Evolutionary conservation across 371 early-diverging fungal species (phyloP).

Genomic region (Apophysomyces ossiformis): DNA sequence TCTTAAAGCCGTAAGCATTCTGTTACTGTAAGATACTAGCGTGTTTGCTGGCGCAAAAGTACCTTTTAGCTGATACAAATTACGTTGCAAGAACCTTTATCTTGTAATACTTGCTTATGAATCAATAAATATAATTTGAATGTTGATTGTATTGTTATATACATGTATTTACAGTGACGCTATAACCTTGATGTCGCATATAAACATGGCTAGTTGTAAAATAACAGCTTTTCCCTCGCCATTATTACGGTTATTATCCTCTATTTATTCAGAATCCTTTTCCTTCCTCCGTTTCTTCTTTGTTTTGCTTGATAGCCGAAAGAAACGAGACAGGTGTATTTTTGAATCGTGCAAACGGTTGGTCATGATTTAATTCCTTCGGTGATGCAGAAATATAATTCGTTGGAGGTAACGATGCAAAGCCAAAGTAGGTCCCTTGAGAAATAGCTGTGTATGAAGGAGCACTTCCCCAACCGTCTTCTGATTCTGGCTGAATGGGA

Average conservation of each 20-base stretch:
- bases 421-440: constrained; percentile 1
- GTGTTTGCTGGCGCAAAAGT: too few species aligned
- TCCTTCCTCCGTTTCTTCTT: background rate
- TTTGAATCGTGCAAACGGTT: background rate
- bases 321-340: constrained; percentile 4
- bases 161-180: too few species aligned
- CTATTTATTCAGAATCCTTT: background rate
- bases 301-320: background rate
- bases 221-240: too few species aligned
- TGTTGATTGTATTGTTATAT: too few species aligned
- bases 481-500: background rate
- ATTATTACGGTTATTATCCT: background rate
- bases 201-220: too few species aligned
- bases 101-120: too few species aligned
- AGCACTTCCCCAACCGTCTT: background rate
- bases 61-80: too few species aligned
- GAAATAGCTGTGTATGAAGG: background rate
- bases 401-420: constrained; percentile 1
- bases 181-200: too few species aligned
- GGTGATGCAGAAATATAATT: background rate
- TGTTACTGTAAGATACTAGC: too few species aligned
- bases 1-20: too few species aligned
- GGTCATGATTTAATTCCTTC: background rate
- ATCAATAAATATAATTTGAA: too few species aligned
- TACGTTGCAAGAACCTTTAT: too few species aligned